phyloP scores from a whole-genome alignment of 1,139 yeast genomes.

The Blastobotrys capitulatus region DNA sequence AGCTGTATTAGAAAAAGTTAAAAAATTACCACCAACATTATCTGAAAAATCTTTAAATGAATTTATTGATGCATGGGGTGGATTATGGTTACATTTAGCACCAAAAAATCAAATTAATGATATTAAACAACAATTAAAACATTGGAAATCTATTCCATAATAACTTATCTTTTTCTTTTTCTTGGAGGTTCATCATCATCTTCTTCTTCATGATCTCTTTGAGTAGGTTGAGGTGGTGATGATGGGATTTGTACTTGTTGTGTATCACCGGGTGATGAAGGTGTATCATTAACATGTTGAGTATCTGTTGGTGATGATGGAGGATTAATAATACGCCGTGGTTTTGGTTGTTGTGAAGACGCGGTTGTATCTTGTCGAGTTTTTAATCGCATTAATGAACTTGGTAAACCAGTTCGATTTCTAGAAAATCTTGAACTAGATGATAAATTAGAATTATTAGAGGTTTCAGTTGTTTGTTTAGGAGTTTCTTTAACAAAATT shows the following conservation, averaged over 20 bases:
- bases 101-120: not conserved
- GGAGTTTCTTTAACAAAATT: no score
- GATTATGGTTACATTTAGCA: constrained; percentile 14
- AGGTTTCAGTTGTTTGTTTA: no score
- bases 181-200: not conserved
- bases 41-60: constrained; percentile 4
- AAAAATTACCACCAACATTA: not conserved
- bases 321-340: no score
- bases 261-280: not conserved
- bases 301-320: no score
- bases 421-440: no score
- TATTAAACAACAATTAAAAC: constrained; percentile 1
- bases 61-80: constrained; percentile 12
- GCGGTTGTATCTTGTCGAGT: no score
- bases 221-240: not conserved
- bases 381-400: no score
- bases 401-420: no score
- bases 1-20: constrained; percentile 23
- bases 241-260: no score
- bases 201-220: not conserved
- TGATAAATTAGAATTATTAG: no score
- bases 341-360: no score
- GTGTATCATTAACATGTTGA: no score
- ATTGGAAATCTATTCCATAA: not conserved
- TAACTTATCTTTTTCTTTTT: not conserved